Evolutionary conservation across 2,329 filamentous ascomycete genomes (phyloP), one percentile per base, ranked within the genome.

Genomic region (Aspergillus eucalypticola): DNA sequence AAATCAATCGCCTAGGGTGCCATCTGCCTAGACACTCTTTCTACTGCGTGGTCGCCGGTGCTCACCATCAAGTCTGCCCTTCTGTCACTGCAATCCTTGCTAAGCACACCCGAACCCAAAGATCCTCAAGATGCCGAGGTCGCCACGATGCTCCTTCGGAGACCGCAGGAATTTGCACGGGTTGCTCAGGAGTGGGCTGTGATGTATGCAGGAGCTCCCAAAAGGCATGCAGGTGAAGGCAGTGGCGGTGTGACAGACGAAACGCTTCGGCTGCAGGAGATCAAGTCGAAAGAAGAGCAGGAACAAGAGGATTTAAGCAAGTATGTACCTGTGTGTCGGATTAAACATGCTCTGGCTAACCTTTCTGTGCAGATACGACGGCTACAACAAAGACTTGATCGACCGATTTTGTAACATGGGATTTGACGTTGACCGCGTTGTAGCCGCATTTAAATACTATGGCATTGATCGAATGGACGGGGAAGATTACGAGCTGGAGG

Each of bases 61-160:
- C 85, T 97, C 62, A 99, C 94, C 13, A 94, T 99, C 76, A 98
- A 97, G 79, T 96, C 92, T 19, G 92, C 94, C 39, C 86, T 99
- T 49, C 88, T 99, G 60, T 97, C 93, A 27, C 84, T 99, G 32
- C 93, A 96, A 75, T 94, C 93, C 67, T 87, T 99, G 17, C 90
- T 99, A 71, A 92, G 92, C 78, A 91, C 89, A 17, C 95, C 95
- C 3, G 96, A 99, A 75, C 94, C 95, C 0, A 96, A 94, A 70
- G 95, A 99, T 67, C 95, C 95, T 0, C 95, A 99, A 79, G 95
- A 99, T 71, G 93, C 93, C 41, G 92, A 97, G 75, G 95, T 98
- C 1, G 95, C 95, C 23, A 87, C 85, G 70, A 96, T 97, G 91
- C 83, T 98, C 71, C 82, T 96, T 61, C 85, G 88, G 2, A 85